Conservation (phyloP, 345 rosid genomes). For the Camelina hispida region DNA sequence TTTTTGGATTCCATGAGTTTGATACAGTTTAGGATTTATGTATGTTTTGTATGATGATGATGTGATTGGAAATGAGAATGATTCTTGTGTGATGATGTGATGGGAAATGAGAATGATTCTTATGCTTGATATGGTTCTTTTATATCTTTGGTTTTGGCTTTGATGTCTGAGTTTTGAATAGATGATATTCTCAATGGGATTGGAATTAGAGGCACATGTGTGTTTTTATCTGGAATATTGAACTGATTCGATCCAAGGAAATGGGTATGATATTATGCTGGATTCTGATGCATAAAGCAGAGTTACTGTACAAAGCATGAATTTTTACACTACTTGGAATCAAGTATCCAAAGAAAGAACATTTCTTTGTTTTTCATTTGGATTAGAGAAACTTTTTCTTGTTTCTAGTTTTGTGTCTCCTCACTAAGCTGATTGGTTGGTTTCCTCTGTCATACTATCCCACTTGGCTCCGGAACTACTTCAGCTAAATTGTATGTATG, state of each 20-base stretch:
- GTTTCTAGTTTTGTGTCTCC: neutral
- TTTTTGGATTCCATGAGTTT: neutral
- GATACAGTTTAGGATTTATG: slow-evolving; percentile 1
- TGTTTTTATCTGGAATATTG: slow-evolving; percentile 28
- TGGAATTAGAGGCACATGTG: neutral
- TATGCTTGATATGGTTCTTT: slow-evolving; percentile 35
- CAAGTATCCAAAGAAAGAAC: too few relatives aligned
- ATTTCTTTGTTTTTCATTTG: too few relatives aligned
- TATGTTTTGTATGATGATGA: slow-evolving; percentile 24
- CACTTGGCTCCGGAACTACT: slow-evolving; percentile 1
- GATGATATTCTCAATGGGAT: too few relatives aligned
- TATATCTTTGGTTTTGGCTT: slow-evolving; percentile 16
- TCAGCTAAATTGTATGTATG: neutral
- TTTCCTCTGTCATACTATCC: slow-evolving; percentile 2
- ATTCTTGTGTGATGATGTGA: slow-evolving; percentile 27
- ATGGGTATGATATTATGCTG: slow-evolving; percentile 33
- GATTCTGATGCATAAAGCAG: slow-evolving; percentile 35
- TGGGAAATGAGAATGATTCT: slow-evolving; percentile 35
- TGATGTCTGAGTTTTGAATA: slow-evolving; percentile 9
- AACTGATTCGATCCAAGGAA: slow-evolving; percentile 34
- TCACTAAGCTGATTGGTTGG: neutral
- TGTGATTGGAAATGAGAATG: slow-evolving; percentile 32
- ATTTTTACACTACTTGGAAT: too few relatives aligned
- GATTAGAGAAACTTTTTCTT: neutral
- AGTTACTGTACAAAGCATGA: slow-evolving; percentile 23